A percentile compares a stretch with the other conserved stretches of the same genome.
Conservation (phyloP, 2,329 filamentous ascomycete genomes). For the Fusarium lyarnte region DNA sequence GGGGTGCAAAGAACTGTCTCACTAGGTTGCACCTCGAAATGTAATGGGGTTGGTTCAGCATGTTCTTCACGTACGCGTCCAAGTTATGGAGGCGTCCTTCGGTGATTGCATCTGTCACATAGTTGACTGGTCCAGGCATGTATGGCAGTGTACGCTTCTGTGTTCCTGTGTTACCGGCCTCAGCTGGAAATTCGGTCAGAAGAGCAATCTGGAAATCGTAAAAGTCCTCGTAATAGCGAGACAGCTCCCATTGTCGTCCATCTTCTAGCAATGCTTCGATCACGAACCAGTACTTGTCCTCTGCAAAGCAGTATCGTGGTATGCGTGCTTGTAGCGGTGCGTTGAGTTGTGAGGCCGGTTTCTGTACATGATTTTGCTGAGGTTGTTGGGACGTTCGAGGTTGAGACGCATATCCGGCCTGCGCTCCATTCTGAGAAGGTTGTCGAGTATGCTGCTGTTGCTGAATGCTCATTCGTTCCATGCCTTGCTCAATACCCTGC, state of each 20-base stretch:
- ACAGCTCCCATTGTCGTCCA: slow-evolving; percentile 90
- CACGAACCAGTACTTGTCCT: slow-evolving; percentile 99
- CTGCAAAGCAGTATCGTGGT: slow-evolving; percentile 92
- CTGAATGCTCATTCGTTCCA: slow-evolving; percentile 82
- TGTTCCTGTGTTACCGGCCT: slow-evolving; percentile 85
- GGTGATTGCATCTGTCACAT: slow-evolving; percentile 97
- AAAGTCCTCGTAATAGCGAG: slow-evolving; percentile 96
- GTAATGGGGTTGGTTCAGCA: slow-evolving; percentile 83
- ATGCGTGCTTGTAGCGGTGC: slow-evolving; percentile 87
- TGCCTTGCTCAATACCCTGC: slow-evolving; percentile 70
- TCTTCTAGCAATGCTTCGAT: slow-evolving; percentile 93
- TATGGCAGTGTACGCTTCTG: slow-evolving; percentile 88
- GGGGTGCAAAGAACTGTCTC: slow-evolving; percentile 88
- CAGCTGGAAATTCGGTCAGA: slow-evolving; percentile 88
- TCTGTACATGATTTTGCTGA: slow-evolving; percentile 50
- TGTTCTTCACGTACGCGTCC: slow-evolving; percentile 93
- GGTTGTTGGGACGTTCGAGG: slow-evolving; percentile 44
- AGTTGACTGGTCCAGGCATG: slow-evolving; percentile 97
- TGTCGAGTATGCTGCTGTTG: slow-evolving; percentile 43
- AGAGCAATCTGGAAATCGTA: slow-evolving; percentile 98
- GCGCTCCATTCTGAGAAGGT: slow-evolving; percentile 41
- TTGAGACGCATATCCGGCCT: slow-evolving; percentile 44
- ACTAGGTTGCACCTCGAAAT: slow-evolving; percentile 88
- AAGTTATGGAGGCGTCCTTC: slow-evolving; percentile 92
- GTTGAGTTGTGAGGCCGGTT: slow-evolving; percentile 66